phyloP scores from a whole-genome alignment of 2,329 filamentous ascomycete genomes.

The Talaromyces atroroseus region DNA sequence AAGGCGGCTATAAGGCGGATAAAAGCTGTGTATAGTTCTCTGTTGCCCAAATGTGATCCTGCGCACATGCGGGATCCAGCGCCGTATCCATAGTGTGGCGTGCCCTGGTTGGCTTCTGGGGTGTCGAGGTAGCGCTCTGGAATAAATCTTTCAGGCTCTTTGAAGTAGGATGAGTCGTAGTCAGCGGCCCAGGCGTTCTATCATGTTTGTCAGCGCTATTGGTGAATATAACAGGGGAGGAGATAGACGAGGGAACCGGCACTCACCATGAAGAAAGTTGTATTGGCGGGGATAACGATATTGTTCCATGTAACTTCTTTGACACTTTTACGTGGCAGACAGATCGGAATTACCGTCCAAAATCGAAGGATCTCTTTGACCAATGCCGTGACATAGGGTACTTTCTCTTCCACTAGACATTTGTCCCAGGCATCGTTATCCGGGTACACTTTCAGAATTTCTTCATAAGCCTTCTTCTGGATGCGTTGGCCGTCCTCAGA shows the following conservation, averaged over 20 bases:
- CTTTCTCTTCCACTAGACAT: conserved; percentile 67
- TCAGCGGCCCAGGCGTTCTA: conserved; percentile 69
- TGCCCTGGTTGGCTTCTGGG: conserved; percentile 43
- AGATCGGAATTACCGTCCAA: conserved; percentile 76
- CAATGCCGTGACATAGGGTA: conserved; percentile 70
- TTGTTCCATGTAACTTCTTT: conserved; percentile 67
- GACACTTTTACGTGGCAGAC: conserved; percentile 65
- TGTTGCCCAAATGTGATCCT: conserved; percentile 58
- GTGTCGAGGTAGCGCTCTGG: conserved; percentile 64
- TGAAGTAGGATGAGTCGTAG: conserved; percentile 66
- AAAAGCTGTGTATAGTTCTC: conserved; percentile 58
- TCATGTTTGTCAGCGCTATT: not conserved
- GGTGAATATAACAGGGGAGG: not conserved
- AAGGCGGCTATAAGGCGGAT: conserved; percentile 57
- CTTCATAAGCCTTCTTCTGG: conserved; percentile 62
- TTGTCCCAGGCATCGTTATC: conserved; percentile 70
- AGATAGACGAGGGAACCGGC: not conserved
- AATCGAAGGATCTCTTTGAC: conserved; percentile 74
- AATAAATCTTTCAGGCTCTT: conserved; percentile 57
- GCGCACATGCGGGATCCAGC: conserved; percentile 60
- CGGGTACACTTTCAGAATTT: conserved; percentile 67
- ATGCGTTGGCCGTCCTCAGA: conserved; percentile 62
- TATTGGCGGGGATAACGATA: conserved; percentile 64
- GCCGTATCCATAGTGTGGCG: conserved; percentile 59
- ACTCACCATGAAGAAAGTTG: conserved; percentile 69